Base-by-base conservation (phyloP, 352 stramenopile species). In the Thraustochytrium sp. region DNA sequence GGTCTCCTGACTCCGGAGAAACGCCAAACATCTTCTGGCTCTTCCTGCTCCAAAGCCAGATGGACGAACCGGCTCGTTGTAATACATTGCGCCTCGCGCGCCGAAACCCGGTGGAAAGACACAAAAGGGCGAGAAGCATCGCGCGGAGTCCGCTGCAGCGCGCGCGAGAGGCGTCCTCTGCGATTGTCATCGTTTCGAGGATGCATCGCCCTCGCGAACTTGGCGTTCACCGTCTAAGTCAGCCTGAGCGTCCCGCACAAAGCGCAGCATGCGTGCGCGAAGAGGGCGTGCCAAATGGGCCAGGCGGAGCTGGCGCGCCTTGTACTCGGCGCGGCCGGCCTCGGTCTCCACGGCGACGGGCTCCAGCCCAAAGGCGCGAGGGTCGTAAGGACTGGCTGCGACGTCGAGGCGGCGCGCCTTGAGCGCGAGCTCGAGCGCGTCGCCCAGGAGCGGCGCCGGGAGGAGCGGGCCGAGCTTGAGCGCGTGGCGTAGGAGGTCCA, bases 401-500 rank as follows among this genome's bases (percentile, higher is more conserved):
- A 95, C 91, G 87, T 95, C 91, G 49, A 95, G 83, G 37, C 73
- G 77, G 4, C 91, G 84, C 13, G 89, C 89, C 23, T 88, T 73
- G 2, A 95, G 73, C n/a, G 89, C 88, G 36, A 93, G 63, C n/a
- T 88, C 76, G 29, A 94, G 76, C 8, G 87, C 78, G 34, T 90
- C 85, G 2, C 36, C 46, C 38, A 94, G 65, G 38, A 93, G 56
- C 13, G 77, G 78, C 42, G 88, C 55, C 46, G 88, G 85, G 34
- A 91, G 68, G 82, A 93, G 92, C 2, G 90, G 86, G 51, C 86
- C 85, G 5, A 94, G 65, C 49, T 89, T 89, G 26, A 92, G 73
- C 26, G 85, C 85, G 76, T 92, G 92, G 82, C 92, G 93, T 13
- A 95, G 86, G 37, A 95, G 84, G 84, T 95, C 91, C 91, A 95